Percentiles rank a stretch among this genome's conserved stretches.
phyloP scores from a whole-genome alignment of 2,329 filamentous ascomycete genomes.

The Lojkania enalia region DNA sequence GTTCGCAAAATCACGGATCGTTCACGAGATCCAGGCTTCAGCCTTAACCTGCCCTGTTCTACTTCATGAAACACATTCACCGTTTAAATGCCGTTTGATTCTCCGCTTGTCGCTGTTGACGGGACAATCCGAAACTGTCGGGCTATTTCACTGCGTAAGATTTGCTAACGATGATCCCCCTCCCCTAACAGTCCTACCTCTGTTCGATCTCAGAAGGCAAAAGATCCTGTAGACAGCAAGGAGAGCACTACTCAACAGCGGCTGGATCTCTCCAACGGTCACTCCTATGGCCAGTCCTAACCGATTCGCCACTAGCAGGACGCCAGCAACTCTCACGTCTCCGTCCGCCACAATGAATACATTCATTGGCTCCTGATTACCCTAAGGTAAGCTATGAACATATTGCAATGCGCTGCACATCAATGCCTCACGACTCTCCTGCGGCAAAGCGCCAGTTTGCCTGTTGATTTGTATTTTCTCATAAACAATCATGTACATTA shows the following conservation, averaged over 20 bases:
- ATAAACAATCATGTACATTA: too few relatives aligned
- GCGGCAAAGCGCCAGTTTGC: too few relatives aligned
- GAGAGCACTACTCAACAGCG: slow-evolving; percentile 41
- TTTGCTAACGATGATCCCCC: slow-evolving; percentile 10
- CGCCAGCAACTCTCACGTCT: too few relatives aligned
- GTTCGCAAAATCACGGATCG: not conserved
- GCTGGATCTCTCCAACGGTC: slow-evolving; percentile 48
- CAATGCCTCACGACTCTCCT: too few relatives aligned
- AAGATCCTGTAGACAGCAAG: slow-evolving; percentile 41
- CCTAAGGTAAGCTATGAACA: too few relatives aligned
- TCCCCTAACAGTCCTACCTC: slow-evolving; percentile 45
- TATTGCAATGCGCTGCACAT: too few relatives aligned
- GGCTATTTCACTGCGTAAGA: slow-evolving; percentile 3
- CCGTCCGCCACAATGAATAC: too few relatives aligned
- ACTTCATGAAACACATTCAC: not conserved
- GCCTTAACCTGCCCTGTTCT: not conserved
- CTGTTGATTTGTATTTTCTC: too few relatives aligned
- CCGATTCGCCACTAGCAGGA: too few relatives aligned
- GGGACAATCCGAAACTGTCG: not conserved
- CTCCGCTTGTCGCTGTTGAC: not conserved
- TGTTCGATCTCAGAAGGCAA: slow-evolving; percentile 45
- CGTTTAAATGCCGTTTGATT: not conserved
- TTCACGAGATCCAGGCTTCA: not conserved
- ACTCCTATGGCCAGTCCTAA: slow-evolving; percentile 20
- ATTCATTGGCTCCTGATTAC: too few relatives aligned